Base-by-base conservation (phyloP, 805 yeast genomes). In the Suhomyces sp. region DNA sequence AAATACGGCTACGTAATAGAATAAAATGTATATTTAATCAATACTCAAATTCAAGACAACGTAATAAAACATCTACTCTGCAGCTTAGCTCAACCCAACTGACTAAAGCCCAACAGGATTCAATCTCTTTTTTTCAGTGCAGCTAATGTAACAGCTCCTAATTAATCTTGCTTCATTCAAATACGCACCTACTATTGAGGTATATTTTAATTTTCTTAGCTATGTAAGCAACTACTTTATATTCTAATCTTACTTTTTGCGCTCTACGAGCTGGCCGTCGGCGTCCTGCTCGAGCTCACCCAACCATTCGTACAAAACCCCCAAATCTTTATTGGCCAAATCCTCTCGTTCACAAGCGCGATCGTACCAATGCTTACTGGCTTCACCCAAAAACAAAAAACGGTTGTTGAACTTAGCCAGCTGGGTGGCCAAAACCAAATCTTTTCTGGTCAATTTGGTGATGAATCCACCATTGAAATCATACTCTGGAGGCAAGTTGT, bases 401-500 rank as follows among this genome's bases (percentile, higher is more conserved):
- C 78, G 60, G 51, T 68, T 55, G 46, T 66, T 63, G n/a, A 52
- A 47, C 24, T 62, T 61, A 22, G 78, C 78, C 53, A 71, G 60
- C 41, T 66, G 64, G 19, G 76, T 72, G 31, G 78, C 78, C 54
- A 74, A 69, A 3, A 72, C 75, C 62, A 74, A 69, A 57, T 74
- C 78, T 55, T 74, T 74, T 53, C 75, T 68, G 3, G 78, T 73
- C 60, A 67, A 75, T 61, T 68, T 80, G 59, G 75, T 79, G 62
- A 67, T 70, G 54, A 80, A 80, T 0, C 84, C 84, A 22, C 80
- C 81, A 8, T 68, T 58, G 61, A 71, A 80, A 35, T 71, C 75
- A 6, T 64, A 67, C 40, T 78, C 79, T 10, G 78, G 71, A 3
- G 84, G 84, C 48, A 80, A 54, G 41, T 60, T 55, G 47, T 56